phyloP scores from a whole-genome alignment of 2,329 filamentous ascomycete genomes.

The Dothistroma septosporum region DNA sequence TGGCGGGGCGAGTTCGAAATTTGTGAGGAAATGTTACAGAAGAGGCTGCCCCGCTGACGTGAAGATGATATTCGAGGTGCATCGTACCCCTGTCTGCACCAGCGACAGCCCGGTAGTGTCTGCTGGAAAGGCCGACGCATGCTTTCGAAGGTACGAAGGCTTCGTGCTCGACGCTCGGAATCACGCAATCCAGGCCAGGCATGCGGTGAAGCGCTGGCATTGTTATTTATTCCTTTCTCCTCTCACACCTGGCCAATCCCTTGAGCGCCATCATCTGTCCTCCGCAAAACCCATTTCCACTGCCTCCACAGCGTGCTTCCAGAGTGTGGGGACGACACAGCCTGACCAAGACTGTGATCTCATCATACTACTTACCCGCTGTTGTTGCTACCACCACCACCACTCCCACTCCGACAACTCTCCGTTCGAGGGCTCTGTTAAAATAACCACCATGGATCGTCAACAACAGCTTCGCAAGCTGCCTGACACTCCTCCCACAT shows the following conservation, averaged over 20 bases:
- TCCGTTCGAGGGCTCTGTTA: not conserved
- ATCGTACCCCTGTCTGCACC: no score
- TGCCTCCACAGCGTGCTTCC: not conserved
- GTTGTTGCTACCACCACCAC: not conserved
- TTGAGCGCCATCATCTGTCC: not conserved
- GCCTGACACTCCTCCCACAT: constrained; percentile 36
- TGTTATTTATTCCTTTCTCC: constrained; percentile 2
- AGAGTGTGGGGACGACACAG: not conserved
- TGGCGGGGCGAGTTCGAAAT: constrained; percentile 20
- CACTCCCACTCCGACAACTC: not conserved
- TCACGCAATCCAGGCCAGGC: not conserved
- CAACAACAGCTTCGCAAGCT: constrained; percentile 31
- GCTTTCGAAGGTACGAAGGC: no score
- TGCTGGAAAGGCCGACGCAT: no score
- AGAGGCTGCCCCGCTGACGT: not conserved
- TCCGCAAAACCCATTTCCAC: constrained; percentile 8
- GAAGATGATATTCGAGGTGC: no score
- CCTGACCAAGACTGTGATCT: not conserved
- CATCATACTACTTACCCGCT: not conserved
- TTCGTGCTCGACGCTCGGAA: not conserved
- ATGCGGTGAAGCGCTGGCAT: not conserved
- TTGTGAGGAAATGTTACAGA: constrained; percentile 1
- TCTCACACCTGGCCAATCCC: not conserved
- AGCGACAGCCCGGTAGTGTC: not conserved
- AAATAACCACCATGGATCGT: constrained; percentile 18